phyloP scores from a whole-genome alignment of 495 filamentous ascomycete genomes.

The Neurospora cerealis region DNA sequence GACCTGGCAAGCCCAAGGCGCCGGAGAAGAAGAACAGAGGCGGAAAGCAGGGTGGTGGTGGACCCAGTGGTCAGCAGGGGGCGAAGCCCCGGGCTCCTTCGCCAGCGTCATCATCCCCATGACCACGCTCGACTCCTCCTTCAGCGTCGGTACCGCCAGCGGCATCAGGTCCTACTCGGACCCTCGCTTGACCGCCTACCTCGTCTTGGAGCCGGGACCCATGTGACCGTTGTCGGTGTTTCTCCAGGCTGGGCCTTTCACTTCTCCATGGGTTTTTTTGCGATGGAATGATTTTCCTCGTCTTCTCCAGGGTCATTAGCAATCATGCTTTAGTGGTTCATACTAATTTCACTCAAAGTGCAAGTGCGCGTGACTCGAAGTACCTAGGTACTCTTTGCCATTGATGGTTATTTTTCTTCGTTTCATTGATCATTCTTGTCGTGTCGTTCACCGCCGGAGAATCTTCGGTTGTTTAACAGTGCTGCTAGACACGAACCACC shows the following conservation, averaged over 20 bases:
- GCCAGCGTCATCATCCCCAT: conserved; percentile 76
- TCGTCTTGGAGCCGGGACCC: conserved; percentile 47
- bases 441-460: background rate
- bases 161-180: conserved; percentile 68
- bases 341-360: too few species aligned
- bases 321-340: too few species aligned
- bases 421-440: background rate
- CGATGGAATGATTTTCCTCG: too few species aligned
- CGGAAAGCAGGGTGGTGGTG: too few species aligned
- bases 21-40: too few species aligned
- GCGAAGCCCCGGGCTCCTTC: conserved; percentile 59
- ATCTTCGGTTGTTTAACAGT: background rate
- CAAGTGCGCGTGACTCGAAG: too few species aligned
- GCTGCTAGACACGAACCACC: background rate
- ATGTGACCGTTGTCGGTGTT: too few species aligned
- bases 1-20: background rate
- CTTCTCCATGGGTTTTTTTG: too few species aligned
- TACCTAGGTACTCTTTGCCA: too few species aligned
- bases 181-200: conserved; percentile 67
- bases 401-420: background rate
- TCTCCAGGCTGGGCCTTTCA: too few species aligned
- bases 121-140: conserved; percentile 88
- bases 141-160: conserved; percentile 61
- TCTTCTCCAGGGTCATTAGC: too few species aligned
- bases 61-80: too few species aligned